These are phyloP conservation scores for Cornus kousa DNA, from an alignment of 148 eudicot genomes.

Conservation along the genomic window DNA sequence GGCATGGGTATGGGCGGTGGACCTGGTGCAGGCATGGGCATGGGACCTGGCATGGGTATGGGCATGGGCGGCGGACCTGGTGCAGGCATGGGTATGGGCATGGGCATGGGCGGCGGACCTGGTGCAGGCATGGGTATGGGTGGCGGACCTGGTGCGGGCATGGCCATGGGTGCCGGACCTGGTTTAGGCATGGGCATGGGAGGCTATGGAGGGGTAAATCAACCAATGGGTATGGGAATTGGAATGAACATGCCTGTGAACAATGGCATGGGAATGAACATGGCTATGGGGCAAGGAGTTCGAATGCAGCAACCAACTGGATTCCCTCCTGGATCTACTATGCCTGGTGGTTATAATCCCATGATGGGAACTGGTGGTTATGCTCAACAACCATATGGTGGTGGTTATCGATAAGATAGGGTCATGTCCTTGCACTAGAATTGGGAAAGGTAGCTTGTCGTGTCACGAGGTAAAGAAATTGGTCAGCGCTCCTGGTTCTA, in stretches of 20 bases:
- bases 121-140: constrained; percentile 49
- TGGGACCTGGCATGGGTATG: constrained; percentile 30
- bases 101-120: constrained; percentile 78
- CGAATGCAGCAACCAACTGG: constrained; percentile 63
- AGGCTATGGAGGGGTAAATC: constrained; percentile 20
- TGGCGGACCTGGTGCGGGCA: constrained; percentile 24
- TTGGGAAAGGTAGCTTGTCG: not conserved
- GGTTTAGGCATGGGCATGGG: constrained; percentile 34
- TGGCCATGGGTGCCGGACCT: constrained; percentile 30
- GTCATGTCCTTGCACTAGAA: not conserved
- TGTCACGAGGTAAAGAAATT: not conserved
- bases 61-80: constrained; percentile 55
- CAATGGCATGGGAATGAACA: constrained; percentile 34
- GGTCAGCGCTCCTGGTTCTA: not conserved
- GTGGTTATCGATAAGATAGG: constrained; percentile 55
- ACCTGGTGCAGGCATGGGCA: constrained; percentile 28
- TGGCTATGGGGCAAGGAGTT: constrained; percentile 51
- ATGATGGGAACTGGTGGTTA: constrained; percentile 78
- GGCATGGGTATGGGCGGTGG: constrained; percentile 41
- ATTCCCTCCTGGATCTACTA: constrained; percentile 46
- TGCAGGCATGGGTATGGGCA: constrained; percentile 85
- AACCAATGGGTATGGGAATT: constrained; percentile 32
- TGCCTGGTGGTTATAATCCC: constrained; percentile 65
- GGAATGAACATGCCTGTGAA: constrained; percentile 26
- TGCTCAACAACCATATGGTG: constrained; percentile 76